Conservation (phyloP, 2,329 filamentous ascomycete genomes). For the Colletotrichum zoysiae region DNA sequence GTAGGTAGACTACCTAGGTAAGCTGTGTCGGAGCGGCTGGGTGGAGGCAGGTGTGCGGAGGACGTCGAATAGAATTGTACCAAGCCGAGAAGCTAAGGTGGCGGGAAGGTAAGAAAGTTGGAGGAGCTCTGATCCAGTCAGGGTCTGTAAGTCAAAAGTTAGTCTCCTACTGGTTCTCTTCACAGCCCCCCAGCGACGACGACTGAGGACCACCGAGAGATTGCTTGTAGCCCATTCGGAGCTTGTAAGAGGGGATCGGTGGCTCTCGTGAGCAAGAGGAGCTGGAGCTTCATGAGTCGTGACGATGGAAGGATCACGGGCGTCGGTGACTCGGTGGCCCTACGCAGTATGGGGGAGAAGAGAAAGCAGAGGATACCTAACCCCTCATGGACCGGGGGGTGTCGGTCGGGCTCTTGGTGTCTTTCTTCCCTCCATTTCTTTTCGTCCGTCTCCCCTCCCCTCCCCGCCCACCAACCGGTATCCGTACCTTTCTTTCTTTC, state of each 20-base stretch:
- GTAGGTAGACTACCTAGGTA: background rate
- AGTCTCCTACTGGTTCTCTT: constrained; percentile 9
- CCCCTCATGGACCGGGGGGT: constrained; percentile 31
- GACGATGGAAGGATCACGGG: constrained; percentile 48
- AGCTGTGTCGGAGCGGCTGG: constrained; percentile 23
- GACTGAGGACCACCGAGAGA: background rate
- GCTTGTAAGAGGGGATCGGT: constrained; percentile 3
- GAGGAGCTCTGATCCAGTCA: constrained; percentile 21
- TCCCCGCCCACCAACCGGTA: too few species aligned
- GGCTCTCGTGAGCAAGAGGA: constrained; percentile 37
- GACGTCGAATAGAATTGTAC: constrained; percentile 16
- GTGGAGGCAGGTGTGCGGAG: constrained; percentile 16
- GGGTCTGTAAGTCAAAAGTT: background rate
- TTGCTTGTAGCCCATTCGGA: background rate
- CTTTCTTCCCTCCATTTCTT: background rate
- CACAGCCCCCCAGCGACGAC: background rate
- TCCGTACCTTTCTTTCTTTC: background rate
- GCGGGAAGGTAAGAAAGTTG: constrained; percentile 28
- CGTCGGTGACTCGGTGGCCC: constrained; percentile 41
- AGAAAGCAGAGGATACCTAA: constrained; percentile 22
- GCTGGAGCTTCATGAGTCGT: constrained; percentile 42
- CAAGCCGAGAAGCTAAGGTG: constrained; percentile 13
- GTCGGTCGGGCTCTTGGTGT: constrained; percentile 11
- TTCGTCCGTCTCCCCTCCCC: background rate
- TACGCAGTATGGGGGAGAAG: constrained; percentile 20